Base-by-base conservation (phyloP, 441 rosid genomes). In the Eruca vesicaria region DNA sequence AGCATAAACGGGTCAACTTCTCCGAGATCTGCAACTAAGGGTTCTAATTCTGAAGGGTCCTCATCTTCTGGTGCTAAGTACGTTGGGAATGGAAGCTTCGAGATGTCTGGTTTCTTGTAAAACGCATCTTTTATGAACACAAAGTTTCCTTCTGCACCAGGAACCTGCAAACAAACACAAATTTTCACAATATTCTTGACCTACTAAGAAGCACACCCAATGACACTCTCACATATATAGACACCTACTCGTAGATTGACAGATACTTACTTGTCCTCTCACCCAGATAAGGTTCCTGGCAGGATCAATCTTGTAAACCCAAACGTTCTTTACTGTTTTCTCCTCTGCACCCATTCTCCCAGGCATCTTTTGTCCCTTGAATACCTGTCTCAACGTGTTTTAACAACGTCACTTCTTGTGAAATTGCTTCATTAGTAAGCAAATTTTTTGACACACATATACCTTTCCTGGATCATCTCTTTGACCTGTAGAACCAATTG, bases 381-480 rank as follows among this genome's bases (percentile, higher is more conserved):
- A 89, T n/a, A 43, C 69, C 56, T 64, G 55, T 75, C 76, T 65
- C 63, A 76, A 26, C 41, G 64, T 63, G 64, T 57, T 9, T 57
- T 8, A 19, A 41, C 45, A 53, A 61, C 53, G 14, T 72, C 77
- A 62, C 63, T 36, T 63, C 32, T 7, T 23, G 26, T 7, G 29
- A 68, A 28, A 57, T 57, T 23, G 16, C 75, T 68, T 45, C 41
- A 36, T 10, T 36, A 73, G 56, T 45, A 41, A 59, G 52, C 38
- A 78, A 78, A 75, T 48, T 63, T 28, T 28, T 10, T 59, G 72
- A 65, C 43, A 65, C 43, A 76, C 83, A 57, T 63, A 96, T 63
- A 96, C 99, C 97, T 86, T 96, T 69, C 99, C 98, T 8, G 90
- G 92, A 73, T 87, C 88, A 84, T 93, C 99, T 84, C 97, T 88